phyloP scores from a whole-genome alignment of 257 asterid genomes.

The Solanum sejunctum region DNA sequence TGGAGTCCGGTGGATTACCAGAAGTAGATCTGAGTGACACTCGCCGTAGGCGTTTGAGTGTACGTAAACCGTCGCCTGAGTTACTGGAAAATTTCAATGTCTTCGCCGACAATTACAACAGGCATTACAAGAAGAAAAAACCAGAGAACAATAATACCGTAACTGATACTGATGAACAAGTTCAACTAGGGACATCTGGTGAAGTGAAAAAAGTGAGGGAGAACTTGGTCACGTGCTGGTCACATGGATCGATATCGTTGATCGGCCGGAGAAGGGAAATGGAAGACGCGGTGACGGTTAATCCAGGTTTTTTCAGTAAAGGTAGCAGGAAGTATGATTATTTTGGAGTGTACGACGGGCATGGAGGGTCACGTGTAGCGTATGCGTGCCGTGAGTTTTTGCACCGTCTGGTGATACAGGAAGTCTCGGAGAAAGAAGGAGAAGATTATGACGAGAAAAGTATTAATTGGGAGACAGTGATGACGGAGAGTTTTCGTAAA shows the following conservation, averaged over 20 bases:
- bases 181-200: background rate
- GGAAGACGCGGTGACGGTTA: conserved; percentile 64
- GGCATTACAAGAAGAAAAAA: background rate
- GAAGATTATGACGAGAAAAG: background rate
- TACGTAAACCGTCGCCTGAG: background rate
- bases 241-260: conserved; percentile 34
- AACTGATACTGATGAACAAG: background rate
- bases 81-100: background rate
- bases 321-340: conserved; percentile 29
- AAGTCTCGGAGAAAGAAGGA: background rate
- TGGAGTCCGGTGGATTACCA: background rate
- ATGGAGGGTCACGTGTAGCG: conserved; percentile 68
- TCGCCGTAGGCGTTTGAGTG: conserved; percentile 8
- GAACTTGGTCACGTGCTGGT: background rate
- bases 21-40: background rate
- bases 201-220: background rate
- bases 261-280: conserved; percentile 61
- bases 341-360: conserved; percentile 71
- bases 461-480: conserved; percentile 39
- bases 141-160: background rate
- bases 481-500: conserved; percentile 34
- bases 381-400: conserved; percentile 38
- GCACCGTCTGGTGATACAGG: conserved; percentile 26
- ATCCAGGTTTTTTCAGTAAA: conserved; percentile 21
- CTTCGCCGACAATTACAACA: background rate